Conservation (phyloP, 208 protist genomes). For the Polymyxa betae region DNA sequence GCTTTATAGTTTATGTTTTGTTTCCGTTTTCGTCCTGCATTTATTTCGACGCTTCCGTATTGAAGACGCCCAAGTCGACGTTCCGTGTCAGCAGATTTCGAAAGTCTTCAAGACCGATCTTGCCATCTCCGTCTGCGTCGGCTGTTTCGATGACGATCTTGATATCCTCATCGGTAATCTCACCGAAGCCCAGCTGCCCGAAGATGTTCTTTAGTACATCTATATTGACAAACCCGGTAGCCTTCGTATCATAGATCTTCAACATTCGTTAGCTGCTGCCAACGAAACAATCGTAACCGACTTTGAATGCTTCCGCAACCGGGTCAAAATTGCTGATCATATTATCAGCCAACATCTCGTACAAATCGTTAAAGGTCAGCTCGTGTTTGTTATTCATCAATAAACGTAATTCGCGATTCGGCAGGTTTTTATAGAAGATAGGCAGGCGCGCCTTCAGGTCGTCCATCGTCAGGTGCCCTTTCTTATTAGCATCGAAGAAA, state of each 20-base stretch:
- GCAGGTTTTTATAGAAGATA: constrained; percentile 87
- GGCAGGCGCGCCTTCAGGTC: constrained; percentile 69
- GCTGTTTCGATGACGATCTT: constrained; percentile 83
- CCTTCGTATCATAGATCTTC: constrained; percentile 84
- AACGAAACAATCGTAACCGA: not conserved
- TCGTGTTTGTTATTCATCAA: constrained; percentile 80
- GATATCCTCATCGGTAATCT: constrained; percentile 77
- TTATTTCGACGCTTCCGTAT: no score
- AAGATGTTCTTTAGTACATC: constrained; percentile 81
- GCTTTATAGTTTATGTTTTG: no score
- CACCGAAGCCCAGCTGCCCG: constrained; percentile 64
- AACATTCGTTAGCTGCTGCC: not conserved
- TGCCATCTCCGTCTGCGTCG: constrained; percentile 86
- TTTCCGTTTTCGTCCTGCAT: no score
- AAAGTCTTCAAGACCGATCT: constrained; percentile 86
- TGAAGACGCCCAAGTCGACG: not conserved
- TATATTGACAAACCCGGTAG: constrained; percentile 80
- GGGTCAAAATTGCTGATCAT: constrained; percentile 64
- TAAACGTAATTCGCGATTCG: constrained; percentile 87
- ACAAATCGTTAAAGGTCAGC: constrained; percentile 82
- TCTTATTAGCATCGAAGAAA: not conserved
- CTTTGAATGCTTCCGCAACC: constrained; percentile 56
- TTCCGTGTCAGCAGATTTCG: constrained; percentile 72
- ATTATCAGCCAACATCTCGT: constrained; percentile 82
- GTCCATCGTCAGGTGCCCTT: constrained; percentile 14